Percentiles rank a stretch among this genome's conserved stretches.
Evolutionary conservation across 2,329 filamentous ascomycete species (phyloP).

Genomic region (Claviceps sp.): DNA sequence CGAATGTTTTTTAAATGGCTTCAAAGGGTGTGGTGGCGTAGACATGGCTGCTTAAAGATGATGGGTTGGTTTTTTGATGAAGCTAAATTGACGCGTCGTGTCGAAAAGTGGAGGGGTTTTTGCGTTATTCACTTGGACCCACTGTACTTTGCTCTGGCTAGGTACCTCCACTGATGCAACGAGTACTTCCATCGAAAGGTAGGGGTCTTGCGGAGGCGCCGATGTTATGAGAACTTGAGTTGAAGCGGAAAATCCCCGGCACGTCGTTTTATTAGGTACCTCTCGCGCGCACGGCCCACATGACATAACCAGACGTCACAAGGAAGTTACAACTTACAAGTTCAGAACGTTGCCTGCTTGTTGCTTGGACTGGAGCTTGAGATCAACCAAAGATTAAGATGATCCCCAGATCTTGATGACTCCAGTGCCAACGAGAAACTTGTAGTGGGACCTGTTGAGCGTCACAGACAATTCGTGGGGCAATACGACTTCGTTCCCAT

Average conservation of each 20-base stretch:
- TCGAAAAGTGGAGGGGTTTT: no score
- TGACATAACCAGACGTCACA: neutral
- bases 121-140: no score
- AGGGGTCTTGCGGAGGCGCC: constrained; percentile 18
- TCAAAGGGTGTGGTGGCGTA: no score
- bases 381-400: neutral
- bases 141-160: no score
- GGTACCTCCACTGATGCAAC: no score
- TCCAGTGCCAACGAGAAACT: neutral
- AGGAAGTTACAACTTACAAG: no score
- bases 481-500: neutral
- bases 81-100: no score
- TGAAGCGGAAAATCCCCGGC: neutral
- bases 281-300: neutral
- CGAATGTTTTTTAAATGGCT: no score
- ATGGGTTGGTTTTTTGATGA: no score
- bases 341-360: neutral
- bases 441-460: neutral
- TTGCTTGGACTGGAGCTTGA: neutral
- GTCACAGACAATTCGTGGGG: neutral
- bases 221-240: constrained; percentile 9
- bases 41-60: no score
- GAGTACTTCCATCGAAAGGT: no score
- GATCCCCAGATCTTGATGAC: neutral
- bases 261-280: neutral